Evolutionary conservation across 2,329 filamentous ascomycete genomes (phyloP).

Genomic region (Fusarium anguioides): DNA sequence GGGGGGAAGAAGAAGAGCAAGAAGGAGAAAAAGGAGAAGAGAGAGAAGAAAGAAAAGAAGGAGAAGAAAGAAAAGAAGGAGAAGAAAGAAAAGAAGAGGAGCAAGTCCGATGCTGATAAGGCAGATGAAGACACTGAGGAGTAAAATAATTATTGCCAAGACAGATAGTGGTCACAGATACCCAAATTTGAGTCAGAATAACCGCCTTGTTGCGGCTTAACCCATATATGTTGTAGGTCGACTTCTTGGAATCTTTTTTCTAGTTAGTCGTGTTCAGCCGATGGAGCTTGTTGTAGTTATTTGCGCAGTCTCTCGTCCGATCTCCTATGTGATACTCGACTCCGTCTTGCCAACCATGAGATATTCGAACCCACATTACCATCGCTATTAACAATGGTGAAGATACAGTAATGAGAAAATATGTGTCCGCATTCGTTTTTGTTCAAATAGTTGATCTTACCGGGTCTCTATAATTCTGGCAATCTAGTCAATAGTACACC

Average conservation of each 20-base stretch:
- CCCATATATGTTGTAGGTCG: neutral
- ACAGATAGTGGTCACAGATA: conserved; percentile 31
- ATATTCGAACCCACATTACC: neutral
- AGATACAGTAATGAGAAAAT: neutral
- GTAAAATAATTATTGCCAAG: conserved; percentile 22
- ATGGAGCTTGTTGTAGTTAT: neutral
- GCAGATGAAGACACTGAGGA: conserved; percentile 16
- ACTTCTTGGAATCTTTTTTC: neutral
- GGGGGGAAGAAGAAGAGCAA: conserved; percentile 5
- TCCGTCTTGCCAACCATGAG: no score
- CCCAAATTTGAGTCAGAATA: conserved; percentile 26
- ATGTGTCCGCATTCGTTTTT: neutral
- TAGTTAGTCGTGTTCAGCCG: neutral
- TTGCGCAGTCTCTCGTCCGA: no score
- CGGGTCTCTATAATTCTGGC: neutral
- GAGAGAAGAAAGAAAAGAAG: conserved; percentile 10
- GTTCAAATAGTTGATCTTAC: neutral
- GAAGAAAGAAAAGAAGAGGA: conserved; percentile 27
- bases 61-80: conserved; percentile 6
- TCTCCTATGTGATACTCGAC: no score
- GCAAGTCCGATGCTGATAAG: conserved; percentile 9
- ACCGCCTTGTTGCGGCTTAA: neutral
- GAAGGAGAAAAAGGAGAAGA: conserved; percentile 15
- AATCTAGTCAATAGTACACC: neutral
- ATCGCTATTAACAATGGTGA: neutral